phyloP scores from a whole-genome alignment of 2,329 filamentous ascomycete genomes.

The Colletotrichum limetticola region DNA sequence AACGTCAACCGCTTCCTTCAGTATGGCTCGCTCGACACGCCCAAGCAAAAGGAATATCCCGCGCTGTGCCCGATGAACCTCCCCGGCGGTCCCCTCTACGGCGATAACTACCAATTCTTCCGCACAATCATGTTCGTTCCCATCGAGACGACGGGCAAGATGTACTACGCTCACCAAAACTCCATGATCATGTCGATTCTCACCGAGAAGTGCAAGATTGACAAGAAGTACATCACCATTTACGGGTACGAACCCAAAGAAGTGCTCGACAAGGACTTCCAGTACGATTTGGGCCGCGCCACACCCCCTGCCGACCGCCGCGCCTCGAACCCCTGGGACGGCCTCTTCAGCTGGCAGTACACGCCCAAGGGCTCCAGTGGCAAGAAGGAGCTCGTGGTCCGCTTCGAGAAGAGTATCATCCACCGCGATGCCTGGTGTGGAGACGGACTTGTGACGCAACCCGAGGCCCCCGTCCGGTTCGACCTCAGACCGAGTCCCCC shows the following conservation, averaged over 20 bases:
- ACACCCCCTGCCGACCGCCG: slow-evolving; percentile 4
- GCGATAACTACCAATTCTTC: slow-evolving; percentile 16
- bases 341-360: slow-evolving; percentile 30
- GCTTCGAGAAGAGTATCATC: slow-evolving; percentile 33
- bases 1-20: slow-evolving; percentile 24
- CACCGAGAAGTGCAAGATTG: slow-evolving; percentile 5
- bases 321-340: slow-evolving; percentile 11
- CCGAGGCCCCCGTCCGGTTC: not conserved
- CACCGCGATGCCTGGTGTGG: slow-evolving; percentile 42
- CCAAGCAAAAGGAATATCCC: slow-evolving; percentile 3
- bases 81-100: slow-evolving; percentile 1
- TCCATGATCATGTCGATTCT: slow-evolving; percentile 4
- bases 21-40: not conserved
- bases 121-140: slow-evolving; percentile 19
- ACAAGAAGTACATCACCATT: slow-evolving; percentile 13
- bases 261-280: slow-evolving; percentile 7
- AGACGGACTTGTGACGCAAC: not conserved
- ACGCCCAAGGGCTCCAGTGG: slow-evolving; percentile 15
- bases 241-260: slow-evolving; percentile 7
- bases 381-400: slow-evolving; percentile 21
- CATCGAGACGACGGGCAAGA: not conserved
- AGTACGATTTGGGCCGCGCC: not conserved
- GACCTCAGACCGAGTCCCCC: not conserved
- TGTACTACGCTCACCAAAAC: not conserved
- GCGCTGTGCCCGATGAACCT: slow-evolving; percentile 4